Percentiles rank a stretch among this genome's conserved stretches.
Evolutionary conservation across 768 basidiomycete species (phyloP).

Genomic region (Boletus insuetus): DNA sequence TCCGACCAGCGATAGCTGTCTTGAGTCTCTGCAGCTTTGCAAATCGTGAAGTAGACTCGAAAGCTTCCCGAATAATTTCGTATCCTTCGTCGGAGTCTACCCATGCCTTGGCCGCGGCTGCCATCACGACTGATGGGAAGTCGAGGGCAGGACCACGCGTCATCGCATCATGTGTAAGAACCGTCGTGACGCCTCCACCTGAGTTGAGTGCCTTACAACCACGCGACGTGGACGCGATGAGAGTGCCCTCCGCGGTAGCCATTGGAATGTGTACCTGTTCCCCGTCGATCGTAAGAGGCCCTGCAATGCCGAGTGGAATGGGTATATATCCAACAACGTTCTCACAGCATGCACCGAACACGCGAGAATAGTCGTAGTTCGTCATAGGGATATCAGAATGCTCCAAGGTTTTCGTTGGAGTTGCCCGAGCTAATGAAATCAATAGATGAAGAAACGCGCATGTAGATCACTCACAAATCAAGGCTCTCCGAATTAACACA

Average conservation of each 20-base stretch:
- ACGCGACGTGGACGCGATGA: constrained; percentile 95
- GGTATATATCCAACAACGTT: constrained; percentile 98
- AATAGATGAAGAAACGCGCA: neutral
- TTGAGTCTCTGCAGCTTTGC: constrained; percentile 84
- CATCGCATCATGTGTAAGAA: constrained; percentile 91
- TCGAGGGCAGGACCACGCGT: constrained; percentile 98
- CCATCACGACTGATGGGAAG: constrained; percentile 78
- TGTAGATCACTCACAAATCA: constrained; percentile 70
- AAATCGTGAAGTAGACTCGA: constrained; percentile 93
- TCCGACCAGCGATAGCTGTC: constrained; percentile 89
- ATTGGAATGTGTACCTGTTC: constrained; percentile 87
- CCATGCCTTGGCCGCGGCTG: constrained; percentile 86
- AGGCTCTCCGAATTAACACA: constrained; percentile 78
- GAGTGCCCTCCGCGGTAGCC: constrained; percentile 99
- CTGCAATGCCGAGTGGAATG: constrained; percentile 93
- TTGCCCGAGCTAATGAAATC: constrained; percentile 66
- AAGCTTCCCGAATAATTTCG: constrained; percentile 71
- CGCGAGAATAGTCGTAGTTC: constrained; percentile 90
- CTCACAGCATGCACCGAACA: constrained; percentile 97
- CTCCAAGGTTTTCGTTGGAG: constrained; percentile 81
- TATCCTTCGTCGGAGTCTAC: constrained; percentile 82
- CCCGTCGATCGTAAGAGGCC: constrained; percentile 90
- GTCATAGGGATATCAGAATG: constrained; percentile 75
- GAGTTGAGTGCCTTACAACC: constrained; percentile 98
- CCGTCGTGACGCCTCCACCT: constrained; percentile 92